Conservation (phyloP, 2,329 filamentous ascomycete genomes). For the Alternaria arbusti region DNA sequence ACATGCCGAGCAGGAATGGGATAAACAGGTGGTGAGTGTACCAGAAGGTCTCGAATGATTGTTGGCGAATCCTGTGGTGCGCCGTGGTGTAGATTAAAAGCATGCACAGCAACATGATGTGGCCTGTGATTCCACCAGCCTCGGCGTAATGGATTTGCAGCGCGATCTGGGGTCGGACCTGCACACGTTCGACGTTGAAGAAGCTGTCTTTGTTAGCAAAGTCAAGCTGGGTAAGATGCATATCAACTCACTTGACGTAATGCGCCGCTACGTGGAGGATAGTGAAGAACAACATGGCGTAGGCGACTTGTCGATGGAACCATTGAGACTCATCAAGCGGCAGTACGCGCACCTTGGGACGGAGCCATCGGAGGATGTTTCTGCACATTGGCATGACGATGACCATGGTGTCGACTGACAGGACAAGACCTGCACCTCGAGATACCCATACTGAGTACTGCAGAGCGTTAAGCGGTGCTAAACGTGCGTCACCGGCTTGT, state of each 20-base stretch:
- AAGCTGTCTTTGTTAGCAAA: constrained; percentile 66
- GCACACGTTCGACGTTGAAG: constrained; percentile 87
- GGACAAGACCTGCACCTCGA: constrained; percentile 84
- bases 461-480: constrained; percentile 81
- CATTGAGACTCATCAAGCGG: constrained; percentile 96
- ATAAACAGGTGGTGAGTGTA: constrained; percentile 99
- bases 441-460: constrained; percentile 95
- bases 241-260: constrained; percentile 82
- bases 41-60: constrained; percentile 99
- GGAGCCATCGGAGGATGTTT: constrained; percentile 81
- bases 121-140: constrained; percentile 89
- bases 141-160: constrained; percentile 91
- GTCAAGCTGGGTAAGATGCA: background rate
- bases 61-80: constrained; percentile 90
- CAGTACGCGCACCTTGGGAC: constrained; percentile 85
- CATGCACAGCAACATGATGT: constrained; percentile 99
- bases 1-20: constrained; percentile 89
- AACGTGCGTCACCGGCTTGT: constrained; percentile 70
- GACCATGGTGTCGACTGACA: constrained; percentile 83
- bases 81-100: constrained; percentile 96
- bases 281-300: constrained; percentile 83
- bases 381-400: constrained; percentile 95
- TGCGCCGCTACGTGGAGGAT: constrained; percentile 78
- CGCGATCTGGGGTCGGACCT: constrained; percentile 80
- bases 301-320: constrained; percentile 96